Evolutionary conservation across 371 early-diverging fungal species (phyloP), one percentile per base, ranked within the genome.

Genomic region (Parasitella parasitica): DNA sequence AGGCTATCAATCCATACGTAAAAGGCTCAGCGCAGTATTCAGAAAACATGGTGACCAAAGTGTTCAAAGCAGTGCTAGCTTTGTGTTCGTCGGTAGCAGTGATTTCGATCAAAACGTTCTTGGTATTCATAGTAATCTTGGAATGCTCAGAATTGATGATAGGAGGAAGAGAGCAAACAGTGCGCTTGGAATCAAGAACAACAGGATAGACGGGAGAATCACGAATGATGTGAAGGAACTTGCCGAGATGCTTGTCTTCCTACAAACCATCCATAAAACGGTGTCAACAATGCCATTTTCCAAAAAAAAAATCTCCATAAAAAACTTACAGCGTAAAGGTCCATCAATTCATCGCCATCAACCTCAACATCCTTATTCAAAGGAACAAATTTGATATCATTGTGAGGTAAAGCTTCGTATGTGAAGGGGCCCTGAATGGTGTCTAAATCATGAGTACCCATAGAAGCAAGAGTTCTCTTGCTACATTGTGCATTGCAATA

Each of bases 391-490:
- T 89, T 86, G 73, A 99, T 93, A 18, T 95, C 90, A 69, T 92
- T 88, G 50, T 97, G 97, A 50, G 87, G 68, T 53, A 89, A 80
- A 27, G 95, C 97, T 72, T 94, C 95, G 72, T 99, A 99, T n/a
- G 87, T 86, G 85, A 99, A 95, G 6, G 98, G 98, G 4, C 92
- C 95, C 62, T 91, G 72, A 35, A 99, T 83, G 8, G 96, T 97
- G 72, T 98, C 98, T 34, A 99, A 83, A 76, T 99, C 99, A 67
- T 99, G 99, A 11, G 99, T 99, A 63, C 99, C 99, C 69, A 99
- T 98, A 16, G 99, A 94, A 15, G 97, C 99, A 60, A 99, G 80
- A 2, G 92, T 91, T 71, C 99, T 93, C 83, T 96, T 95, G 72
- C 94, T 92, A 56, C n/a, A n/a, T n/a, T 35, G 55, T n/a, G 13